Evolutionary conservation across 164 flowering plant genomes (phyloP), one percentile per base, ranked within the genome.

Genomic region (Amborella trichopoda): DNA sequence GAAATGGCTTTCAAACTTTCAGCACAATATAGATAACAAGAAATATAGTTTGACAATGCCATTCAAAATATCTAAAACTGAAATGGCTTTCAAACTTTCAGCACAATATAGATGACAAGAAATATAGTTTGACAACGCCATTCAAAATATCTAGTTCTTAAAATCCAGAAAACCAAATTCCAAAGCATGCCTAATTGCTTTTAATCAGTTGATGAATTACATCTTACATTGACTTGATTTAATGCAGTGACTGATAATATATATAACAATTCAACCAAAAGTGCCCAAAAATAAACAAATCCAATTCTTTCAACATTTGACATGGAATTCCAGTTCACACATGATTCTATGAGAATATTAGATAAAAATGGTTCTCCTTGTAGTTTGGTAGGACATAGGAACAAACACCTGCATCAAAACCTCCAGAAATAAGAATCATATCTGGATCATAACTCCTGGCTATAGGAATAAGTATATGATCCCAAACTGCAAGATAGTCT

Each of bases 401-500:
- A 14, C 9, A 30, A 14, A 9, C 14, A 37, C 99, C 99, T 75
- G 96, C 94, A 79, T 93, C 99, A 69, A 88, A 93, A 58, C 99
- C 99, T 24, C 87, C 99, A 56, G 99, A 93, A 43, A 93, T 55
- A 4, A 93, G 61, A 39, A 93, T 68, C 44, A 93, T 62, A 48
- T 93, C 99, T 16, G 99, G 99, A 57, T 72, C 60, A 55, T 74
- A 93, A 52, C 72, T 77, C 69, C 66, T 79, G 4, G 89, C 89
- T 59, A 88, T 80, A 54, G 99, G 99, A 65, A 83, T 57, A 65
- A 93, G 65, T 27, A 93, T 55, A 59, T 84, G 78, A 49, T 93
- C 95, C 99, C 99, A 93, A 44, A 72, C 99, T 23, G 96, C 99
- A 52, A 93, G 63, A 60, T 93, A 93, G 65, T 93, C 99, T 30